A percentile compares a stretch with the other conserved stretches of the same genome.
Evolutionary conservation across 73 alveolate genomes (phyloP).

Genomic region (Blepharisma japonicum): DNA sequence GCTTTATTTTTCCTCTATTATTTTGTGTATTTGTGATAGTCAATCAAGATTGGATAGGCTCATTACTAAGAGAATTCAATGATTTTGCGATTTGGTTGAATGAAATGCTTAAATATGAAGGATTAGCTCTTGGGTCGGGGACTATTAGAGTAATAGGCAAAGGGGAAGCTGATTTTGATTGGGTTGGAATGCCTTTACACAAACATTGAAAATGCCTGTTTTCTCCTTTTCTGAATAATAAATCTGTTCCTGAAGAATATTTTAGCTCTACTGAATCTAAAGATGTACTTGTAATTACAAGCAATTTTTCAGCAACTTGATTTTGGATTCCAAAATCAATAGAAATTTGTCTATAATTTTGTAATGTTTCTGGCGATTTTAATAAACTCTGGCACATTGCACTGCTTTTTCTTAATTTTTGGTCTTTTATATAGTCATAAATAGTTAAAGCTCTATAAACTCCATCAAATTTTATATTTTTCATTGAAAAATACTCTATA

Average conservation of each 20-base stretch:
- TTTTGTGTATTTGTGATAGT: not conserved
- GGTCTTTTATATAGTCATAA: not conserved
- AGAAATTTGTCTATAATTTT: constrained; percentile 18
- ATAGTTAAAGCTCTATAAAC: not conserved
- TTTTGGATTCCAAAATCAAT: constrained; percentile 27
- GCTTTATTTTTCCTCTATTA: not conserved
- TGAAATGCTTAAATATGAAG: not conserved
- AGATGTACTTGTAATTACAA: not conserved
- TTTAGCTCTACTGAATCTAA: not conserved
- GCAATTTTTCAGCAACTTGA: not conserved
- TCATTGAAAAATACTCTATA: not conserved
- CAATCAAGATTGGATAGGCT: not conserved
- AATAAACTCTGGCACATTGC: not conserved
- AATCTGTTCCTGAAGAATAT: not conserved
- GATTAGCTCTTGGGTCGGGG: constrained; percentile 12
- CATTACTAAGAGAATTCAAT: not conserved
- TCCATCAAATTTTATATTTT: constrained; percentile 11
- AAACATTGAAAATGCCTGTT: not conserved
- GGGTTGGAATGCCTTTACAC: not conserved
- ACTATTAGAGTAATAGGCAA: not conserved
- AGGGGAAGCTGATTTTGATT: not conserved
- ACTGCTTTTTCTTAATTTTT: not conserved
- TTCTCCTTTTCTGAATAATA: not conserved
- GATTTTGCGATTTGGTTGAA: not conserved
- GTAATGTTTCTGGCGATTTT: not conserved